Evolutionary conservation across 192 early-diverging fungal species (phyloP).

Genomic region (Backusella macrospora): DNA sequence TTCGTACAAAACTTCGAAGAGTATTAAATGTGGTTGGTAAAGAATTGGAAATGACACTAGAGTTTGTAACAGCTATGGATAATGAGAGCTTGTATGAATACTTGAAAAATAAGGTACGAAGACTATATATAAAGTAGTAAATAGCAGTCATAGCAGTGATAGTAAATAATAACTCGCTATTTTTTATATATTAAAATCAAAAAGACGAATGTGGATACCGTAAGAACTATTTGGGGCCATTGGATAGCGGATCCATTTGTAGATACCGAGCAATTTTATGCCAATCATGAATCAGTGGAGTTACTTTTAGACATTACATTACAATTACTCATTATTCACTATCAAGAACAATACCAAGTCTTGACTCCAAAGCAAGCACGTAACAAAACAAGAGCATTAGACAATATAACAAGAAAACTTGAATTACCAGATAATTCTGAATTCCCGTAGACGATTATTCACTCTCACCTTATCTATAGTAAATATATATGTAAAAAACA

Average conservation of each 20-base stretch:
- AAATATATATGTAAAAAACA: background rate
- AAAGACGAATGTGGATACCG: background rate
- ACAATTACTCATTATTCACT: constrained; percentile 1
- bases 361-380: constrained; percentile 6
- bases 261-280: constrained; percentile 18
- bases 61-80: background rate
- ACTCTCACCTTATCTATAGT: background rate
- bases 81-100: background rate
- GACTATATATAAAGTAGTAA: too few relatives aligned
- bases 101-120: constrained; percentile 15
- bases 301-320: constrained; percentile 16
- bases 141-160: background rate
- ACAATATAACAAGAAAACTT: constrained; percentile 8
- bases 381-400: background rate
- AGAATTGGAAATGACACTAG: constrained; percentile 7
- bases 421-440: constrained; percentile 6
- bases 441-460: background rate
- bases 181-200: background rate
- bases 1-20: constrained; percentile 24
- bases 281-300: constrained; percentile 16
- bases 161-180: background rate
- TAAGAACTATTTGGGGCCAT: constrained; percentile 18
- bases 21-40: background rate
- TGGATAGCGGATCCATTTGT: constrained; percentile 28
- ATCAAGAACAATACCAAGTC: constrained; percentile 2